phyloP scores from a whole-genome alignment of 2,329 filamentous ascomycete genomes.

The Fusarium tricinctum region DNA sequence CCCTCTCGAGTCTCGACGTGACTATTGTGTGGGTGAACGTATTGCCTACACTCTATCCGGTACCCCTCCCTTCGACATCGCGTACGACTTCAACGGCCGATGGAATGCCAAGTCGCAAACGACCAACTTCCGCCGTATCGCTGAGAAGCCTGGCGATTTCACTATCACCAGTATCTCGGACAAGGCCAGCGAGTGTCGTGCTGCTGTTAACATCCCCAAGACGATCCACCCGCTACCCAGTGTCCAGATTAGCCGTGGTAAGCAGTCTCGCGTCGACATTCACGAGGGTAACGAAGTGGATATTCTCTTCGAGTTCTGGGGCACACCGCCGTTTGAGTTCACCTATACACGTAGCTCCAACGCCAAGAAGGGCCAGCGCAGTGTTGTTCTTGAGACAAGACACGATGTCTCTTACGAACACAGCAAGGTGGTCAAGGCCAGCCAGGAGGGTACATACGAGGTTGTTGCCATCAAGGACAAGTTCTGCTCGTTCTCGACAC shows the following conservation, averaged over 20 bases:
- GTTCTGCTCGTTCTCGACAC: constrained; percentile 88
- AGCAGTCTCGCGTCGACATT: constrained; percentile 86
- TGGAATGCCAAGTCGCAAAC: constrained; percentile 84
- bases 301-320: constrained; percentile 94
- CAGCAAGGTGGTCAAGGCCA: constrained; percentile 84
- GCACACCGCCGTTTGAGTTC: constrained; percentile 96
- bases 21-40: constrained; percentile 96
- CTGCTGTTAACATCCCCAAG: constrained; percentile 82
- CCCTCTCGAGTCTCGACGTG: constrained; percentile 82
- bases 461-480: constrained; percentile 96
- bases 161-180: constrained; percentile 89
- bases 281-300: constrained; percentile 96
- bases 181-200: constrained; percentile 88
- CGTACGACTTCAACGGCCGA: constrained; percentile 87
- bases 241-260: constrained; percentile 89
- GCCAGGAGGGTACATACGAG: constrained; percentile 96
- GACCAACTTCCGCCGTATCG: constrained; percentile 92
- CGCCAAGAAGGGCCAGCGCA: constrained; percentile 81
- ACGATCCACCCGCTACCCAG: constrained; percentile 92
- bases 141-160: constrained; percentile 91
- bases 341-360: constrained; percentile 95
- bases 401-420: constrained; percentile 88
- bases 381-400: constrained; percentile 87
- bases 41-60: constrained; percentile 93
- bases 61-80: constrained; percentile 90